These are phyloP conservation scores for Raphanus raphanistrum DNA, from an alignment of 345 rosid species.

Conservation along the genomic window DNA sequence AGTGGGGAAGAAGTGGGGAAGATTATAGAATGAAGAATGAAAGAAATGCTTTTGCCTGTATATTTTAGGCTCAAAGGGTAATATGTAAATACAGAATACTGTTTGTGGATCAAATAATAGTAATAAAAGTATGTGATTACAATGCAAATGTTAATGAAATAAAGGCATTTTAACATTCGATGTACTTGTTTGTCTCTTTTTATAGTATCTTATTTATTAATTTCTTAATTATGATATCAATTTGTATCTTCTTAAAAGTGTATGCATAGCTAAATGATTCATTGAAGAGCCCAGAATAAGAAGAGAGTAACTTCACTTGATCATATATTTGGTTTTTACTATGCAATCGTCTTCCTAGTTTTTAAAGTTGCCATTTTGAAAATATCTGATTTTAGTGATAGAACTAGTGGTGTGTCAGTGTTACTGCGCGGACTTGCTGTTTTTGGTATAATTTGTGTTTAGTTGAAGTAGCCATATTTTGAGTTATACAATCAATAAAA, in stretches of 20 bases:
- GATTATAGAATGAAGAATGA: slow-evolving; percentile 18
- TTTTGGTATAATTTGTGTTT: no score
- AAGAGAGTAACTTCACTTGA: background rate
- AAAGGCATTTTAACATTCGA: slow-evolving; percentile 8
- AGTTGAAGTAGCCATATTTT: no score
- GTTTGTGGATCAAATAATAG: slow-evolving; percentile 18
- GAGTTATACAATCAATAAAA: no score
- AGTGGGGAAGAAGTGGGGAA: slow-evolving; percentile 26
- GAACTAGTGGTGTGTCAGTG: no score
- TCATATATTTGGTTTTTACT: background rate
- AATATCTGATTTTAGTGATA: background rate
- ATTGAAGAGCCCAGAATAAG: background rate
- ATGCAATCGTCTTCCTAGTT: background rate
- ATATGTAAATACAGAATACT: slow-evolving; percentile 35
- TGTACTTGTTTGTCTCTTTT: slow-evolving; percentile 26
- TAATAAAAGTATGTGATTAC: slow-evolving; percentile 12
- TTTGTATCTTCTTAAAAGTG: background rate
- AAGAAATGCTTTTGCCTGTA: slow-evolving; percentile 20
- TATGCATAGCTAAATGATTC: background rate
- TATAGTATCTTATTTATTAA: slow-evolving; percentile 10
- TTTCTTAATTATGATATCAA: background rate
- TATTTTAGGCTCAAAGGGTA: slow-evolving; percentile 28
- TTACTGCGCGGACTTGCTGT: no score
- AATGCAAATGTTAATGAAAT: slow-evolving; percentile 38
- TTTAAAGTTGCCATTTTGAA: background rate